These are phyloP conservation scores for Nepenthes gracilis DNA, from an alignment of 148 eudicot species.

Conservation along the genomic window DNA sequence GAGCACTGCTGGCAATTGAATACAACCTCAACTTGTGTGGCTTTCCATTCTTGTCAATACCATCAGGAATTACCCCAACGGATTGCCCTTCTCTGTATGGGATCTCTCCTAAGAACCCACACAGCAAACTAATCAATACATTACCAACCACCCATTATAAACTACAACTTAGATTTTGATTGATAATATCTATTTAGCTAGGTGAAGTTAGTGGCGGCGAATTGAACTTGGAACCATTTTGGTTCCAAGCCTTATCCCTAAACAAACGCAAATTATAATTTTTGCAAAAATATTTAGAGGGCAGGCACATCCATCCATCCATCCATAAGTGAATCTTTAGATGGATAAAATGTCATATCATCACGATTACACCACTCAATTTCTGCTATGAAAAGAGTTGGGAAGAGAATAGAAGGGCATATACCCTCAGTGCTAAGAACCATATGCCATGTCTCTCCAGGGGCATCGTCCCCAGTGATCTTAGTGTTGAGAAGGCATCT, in stretches of 20 bases:
- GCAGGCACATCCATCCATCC: too few species aligned
- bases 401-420: neutral
- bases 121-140: neutral
- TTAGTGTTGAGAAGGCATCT: slow-evolving; percentile 79
- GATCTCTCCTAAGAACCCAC: slow-evolving; percentile 53
- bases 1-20: slow-evolving; percentile 98
- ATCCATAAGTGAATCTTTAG: too few species aligned
- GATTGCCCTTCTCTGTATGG: slow-evolving; percentile 98
- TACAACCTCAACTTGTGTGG: slow-evolving; percentile 96
- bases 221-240: too few species aligned
- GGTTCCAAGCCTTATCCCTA: too few species aligned
- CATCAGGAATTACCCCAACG: slow-evolving; percentile 91
- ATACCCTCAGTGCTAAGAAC: slow-evolving; percentile 89
- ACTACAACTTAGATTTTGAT: neutral
- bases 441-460: slow-evolving; percentile 99
- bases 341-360: neutral
- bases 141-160: neutral
- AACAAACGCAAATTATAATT: too few species aligned
- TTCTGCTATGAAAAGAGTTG: too few species aligned
- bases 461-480: slow-evolving; percentile 97
- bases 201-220: too few species aligned
- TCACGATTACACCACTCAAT: too few species aligned
- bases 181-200: too few species aligned
- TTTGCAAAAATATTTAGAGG: too few species aligned
- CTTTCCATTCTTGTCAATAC: slow-evolving; percentile 90